Evolutionary conservation across 768 basidiomycete genomes (phyloP).

Genomic region (Hysterangium stoloniferum): DNA sequence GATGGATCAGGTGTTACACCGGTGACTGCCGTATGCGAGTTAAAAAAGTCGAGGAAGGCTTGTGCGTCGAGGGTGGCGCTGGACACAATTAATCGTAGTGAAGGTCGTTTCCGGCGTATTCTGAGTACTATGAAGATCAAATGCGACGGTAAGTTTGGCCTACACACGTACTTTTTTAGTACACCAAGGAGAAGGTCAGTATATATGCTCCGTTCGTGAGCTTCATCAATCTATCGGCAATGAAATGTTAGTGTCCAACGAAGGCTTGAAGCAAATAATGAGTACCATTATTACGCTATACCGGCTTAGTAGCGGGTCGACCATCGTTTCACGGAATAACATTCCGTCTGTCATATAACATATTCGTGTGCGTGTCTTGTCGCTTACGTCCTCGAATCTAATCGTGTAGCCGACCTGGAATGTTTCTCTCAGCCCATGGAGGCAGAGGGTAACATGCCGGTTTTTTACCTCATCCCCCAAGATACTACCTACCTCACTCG

Average conservation of each 20-base stretch:
- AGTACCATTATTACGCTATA: conserved; percentile 94
- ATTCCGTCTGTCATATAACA: conserved; percentile 98
- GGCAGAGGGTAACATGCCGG: not conserved
- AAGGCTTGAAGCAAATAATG: conserved; percentile 6
- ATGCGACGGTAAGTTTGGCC: conserved; percentile 2
- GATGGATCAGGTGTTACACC: conserved; percentile 24
- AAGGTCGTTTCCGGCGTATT: conserved; percentile 85
- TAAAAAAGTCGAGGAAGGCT: conserved; percentile 86
- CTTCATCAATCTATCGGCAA: conserved; percentile 87
- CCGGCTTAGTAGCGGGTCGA: conserved; percentile 85
- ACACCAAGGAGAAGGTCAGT: conserved; percentile 89
- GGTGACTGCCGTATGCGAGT: conserved; percentile 38
- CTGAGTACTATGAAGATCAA: conserved; percentile 32
- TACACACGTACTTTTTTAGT: conserved; percentile 70
- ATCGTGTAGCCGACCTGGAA: conserved; percentile 92
- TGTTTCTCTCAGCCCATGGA: not conserved
- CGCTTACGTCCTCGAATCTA: conserved; percentile 89
- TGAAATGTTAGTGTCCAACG: not conserved
- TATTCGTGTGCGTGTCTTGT: conserved; percentile 78
- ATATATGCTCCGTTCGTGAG: conserved; percentile 93
- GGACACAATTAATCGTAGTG: conserved; percentile 85
- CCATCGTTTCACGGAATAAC: conserved; percentile 88
- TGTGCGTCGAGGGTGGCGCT: conserved; percentile 94
- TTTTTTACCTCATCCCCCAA: conserved; percentile 65
- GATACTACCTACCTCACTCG: conserved; percentile 81